Evolutionary conservation across 805 yeast genomes (phyloP).

Genomic region (Candida khao-thaluensis): DNA sequence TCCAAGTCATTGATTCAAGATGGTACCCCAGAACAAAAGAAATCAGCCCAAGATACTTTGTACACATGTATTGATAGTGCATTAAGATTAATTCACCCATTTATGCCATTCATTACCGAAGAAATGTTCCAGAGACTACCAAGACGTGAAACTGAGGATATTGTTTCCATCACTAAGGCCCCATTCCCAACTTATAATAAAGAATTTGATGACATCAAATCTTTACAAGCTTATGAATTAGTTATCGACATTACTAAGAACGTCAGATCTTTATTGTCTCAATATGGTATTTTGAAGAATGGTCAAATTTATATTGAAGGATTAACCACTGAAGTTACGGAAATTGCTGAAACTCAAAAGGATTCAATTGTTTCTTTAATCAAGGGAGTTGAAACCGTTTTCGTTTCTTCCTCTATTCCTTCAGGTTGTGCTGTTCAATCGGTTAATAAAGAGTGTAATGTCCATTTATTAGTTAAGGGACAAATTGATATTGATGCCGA

Average conservation of each 20-base stretch:
- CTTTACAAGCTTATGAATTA: slow-evolving; percentile 77
- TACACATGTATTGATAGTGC: slow-evolving; percentile 93
- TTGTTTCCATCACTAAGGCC: slow-evolving; percentile 75
- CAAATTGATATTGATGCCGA: slow-evolving; percentile 91
- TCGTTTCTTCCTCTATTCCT: slow-evolving; percentile 66
- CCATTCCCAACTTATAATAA: slow-evolving; percentile 66
- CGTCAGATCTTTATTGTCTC: slow-evolving; percentile 88
- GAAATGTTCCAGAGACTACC: slow-evolving; percentile 99
- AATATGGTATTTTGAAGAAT: slow-evolving; percentile 83
- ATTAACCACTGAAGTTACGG: slow-evolving; percentile 43
- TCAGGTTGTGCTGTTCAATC: slow-evolving; percentile 87
- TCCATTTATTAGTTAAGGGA: slow-evolving; percentile 90
- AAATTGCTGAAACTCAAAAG: slow-evolving; percentile 66
- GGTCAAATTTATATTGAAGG: slow-evolving; percentile 85
- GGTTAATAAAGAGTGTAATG: slow-evolving; percentile 77
- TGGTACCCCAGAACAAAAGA: slow-evolving; percentile 80
- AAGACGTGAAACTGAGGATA: slow-evolving; percentile 68
- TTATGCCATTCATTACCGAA: slow-evolving; percentile 96
- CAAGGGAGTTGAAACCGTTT: slow-evolving; percentile 79
- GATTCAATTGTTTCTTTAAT: slow-evolving; percentile 88
- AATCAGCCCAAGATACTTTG: slow-evolving; percentile 90
- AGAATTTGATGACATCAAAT: slow-evolving; percentile 60
- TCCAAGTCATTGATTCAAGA: slow-evolving; percentile 89
- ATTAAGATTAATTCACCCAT: slow-evolving; percentile 89
- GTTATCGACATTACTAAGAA: slow-evolving; percentile 84